Evolutionary conservation across 306 rosid species (phyloP), one percentile per base, ranked within the genome.

Genomic region (Quercus berberidifolia): DNA sequence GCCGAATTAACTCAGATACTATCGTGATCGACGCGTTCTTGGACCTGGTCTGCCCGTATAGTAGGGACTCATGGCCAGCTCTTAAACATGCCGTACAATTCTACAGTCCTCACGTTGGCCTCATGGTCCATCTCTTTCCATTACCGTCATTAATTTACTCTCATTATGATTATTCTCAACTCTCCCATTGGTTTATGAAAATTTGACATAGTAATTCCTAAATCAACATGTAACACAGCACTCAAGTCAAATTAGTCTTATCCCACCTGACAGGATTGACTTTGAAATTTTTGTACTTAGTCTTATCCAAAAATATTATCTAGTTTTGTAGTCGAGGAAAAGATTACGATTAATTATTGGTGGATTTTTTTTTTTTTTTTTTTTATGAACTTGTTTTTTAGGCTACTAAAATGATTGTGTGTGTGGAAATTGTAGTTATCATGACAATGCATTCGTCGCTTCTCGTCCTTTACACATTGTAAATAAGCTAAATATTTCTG

Each of bases 41-140:
- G 57, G 97, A 94, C 69, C 97, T 93, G 0, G 73, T 94, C 20
- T 92, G 98, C 67, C 94, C 97, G 1, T 91, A 94, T 51, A 91
- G 97, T 76, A 80, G 94, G 38, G 97, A 91, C 78, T 82, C 93
- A 0, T 94, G 98, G 98, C 92, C 97, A 1, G 78, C 92, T 5
- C 97, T 94, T 77, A 92, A 91, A 56, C 70, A 85, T 57, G 93
- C 84, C 80, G 80, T 92, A 14, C 68, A 74, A 5, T 35, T 75
- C 85, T 92, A 94, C 41, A 87, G 85, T 57, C 33, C 86, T 60
- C 84, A 87, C 51, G 91, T 91, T 80, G 56, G 78, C 4, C 81
- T 92, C 46, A 64, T 81, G 68, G 78, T 91, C 81, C 98, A 94
- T 78, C 97, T 92, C 3, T 83, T 94, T 3, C 97, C 98, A 17